Base-by-base conservation (phyloP, 2,329 filamentous ascomycete species). In the Penicillium decumbens region DNA sequence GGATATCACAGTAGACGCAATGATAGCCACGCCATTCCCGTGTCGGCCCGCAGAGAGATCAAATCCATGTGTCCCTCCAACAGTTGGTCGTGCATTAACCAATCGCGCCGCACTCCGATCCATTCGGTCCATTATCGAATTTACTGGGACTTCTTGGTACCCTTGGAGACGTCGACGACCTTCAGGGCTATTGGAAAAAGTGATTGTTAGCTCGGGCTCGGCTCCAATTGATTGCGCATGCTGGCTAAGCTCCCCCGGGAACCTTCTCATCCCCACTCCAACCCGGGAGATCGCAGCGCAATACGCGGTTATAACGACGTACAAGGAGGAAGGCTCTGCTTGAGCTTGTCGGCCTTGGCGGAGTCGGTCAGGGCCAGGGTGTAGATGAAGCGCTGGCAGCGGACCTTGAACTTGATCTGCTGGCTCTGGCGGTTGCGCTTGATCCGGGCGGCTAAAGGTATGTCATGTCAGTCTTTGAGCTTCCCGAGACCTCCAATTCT, bases 351-450 rank as follows among this genome's bases (percentile, higher is more conserved):
- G 77, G 92, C 95, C 89, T 97, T 97, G 75, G 96, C 93, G 72
- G 84, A 83, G 80, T 98, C 93, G 85, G 95, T 96, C 71, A 98
- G 86, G 75, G 95, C 88, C 68, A 98, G 86, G 67, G 93, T 96
- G 88, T 98, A 98, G 67, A 98, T 82, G 82, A 93, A 85, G 72
- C 85, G 84, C 75, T 89, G 82, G 87, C 93, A 97, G 77, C 93
- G 89, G 83, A 98, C 92, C 89, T 98, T 98, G 90, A 98, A 97
- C 88, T 98, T 98, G 86, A 93, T 91, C 82, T 92, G 86, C 75
- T 86, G 83, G 72, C 80, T 80, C 80, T 87, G 85, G 78, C 85
- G 87, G 85, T 86, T 95, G 84, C 95, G 93, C 90, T 97, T 92
- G 82, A 92, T 89, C 76, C 88, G 85, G 72, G 88, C 88, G 77